Evolutionary conservation across 2,329 filamentous ascomycete species (phyloP).

Genomic region (Xylariales sp.): DNA sequence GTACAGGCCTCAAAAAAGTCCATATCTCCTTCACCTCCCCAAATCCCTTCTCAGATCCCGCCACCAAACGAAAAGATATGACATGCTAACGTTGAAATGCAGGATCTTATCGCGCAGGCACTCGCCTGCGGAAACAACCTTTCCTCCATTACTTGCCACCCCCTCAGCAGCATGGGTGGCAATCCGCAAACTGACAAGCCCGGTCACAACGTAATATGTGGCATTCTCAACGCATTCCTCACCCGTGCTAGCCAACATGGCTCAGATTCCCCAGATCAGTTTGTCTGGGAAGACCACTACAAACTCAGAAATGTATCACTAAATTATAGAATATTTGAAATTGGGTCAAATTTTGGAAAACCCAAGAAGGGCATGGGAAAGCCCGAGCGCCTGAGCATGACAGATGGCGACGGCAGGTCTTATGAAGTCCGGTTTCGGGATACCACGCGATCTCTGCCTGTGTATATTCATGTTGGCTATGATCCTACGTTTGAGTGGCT

Average conservation of each 20-base stretch:
- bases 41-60: too few relatives aligned
- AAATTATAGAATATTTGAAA: not conserved
- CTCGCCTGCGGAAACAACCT: constrained; percentile 2
- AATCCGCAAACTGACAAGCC: not conserved
- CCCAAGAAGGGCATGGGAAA: not conserved
- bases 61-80: too few relatives aligned
- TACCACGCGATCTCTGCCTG: too few relatives aligned
- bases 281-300: constrained; percentile 7
- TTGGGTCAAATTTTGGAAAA: constrained; percentile 6
- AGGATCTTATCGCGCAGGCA: not conserved
- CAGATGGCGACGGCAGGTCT: not conserved
- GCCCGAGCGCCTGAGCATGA: not conserved
- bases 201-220: not conserved
- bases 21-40: too few relatives aligned
- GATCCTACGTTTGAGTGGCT: constrained; percentile 2
- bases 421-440: not conserved
- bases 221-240: constrained; percentile 4
- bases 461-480: constrained; percentile 1
- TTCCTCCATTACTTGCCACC: not conserved
- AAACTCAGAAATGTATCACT: not conserved
- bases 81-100: too few relatives aligned
- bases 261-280: not conserved
- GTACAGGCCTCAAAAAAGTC: too few relatives aligned
- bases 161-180: not conserved
- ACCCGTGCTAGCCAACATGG: too few relatives aligned